Conservation (phyloP, 805 yeast genomes). For the Komagataella pseudopastoris region DNA sequence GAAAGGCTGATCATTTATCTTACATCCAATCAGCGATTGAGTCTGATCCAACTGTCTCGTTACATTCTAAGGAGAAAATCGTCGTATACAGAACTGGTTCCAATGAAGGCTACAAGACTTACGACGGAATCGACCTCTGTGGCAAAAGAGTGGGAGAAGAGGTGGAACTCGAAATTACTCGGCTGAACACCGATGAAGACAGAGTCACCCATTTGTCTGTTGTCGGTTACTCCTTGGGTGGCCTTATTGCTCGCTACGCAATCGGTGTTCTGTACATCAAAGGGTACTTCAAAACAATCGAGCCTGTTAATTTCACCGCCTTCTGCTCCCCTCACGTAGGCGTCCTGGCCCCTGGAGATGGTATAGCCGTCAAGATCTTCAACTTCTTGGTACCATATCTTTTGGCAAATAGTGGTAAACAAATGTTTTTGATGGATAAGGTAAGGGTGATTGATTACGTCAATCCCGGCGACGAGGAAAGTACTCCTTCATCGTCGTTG, state of each 20-base stretch:
- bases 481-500: neutral
- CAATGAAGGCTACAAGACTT: constrained; percentile 63
- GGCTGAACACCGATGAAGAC: constrained; percentile 11
- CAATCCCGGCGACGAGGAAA: neutral
- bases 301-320: constrained; percentile 45
- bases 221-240: constrained; percentile 85
- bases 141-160: constrained; percentile 67
- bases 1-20: constrained; percentile 52
- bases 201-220: constrained; percentile 57
- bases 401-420: constrained; percentile 62
- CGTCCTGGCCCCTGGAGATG: constrained; percentile 43
- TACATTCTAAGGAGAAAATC: constrained; percentile 13
- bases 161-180: constrained; percentile 27
- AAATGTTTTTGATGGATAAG: constrained; percentile 50
- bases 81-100: constrained; percentile 39
- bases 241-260: constrained; percentile 69
- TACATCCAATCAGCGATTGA: constrained; percentile 39
- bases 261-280: constrained; percentile 53
- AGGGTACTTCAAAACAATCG: constrained; percentile 31
- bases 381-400: constrained; percentile 51
- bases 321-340: constrained; percentile 67
- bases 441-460: constrained; percentile 6
- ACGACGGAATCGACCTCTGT: constrained; percentile 80
- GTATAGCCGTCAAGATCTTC: constrained; percentile 36
- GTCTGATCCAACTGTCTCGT: constrained; percentile 12